Evolutionary conservation across 805 yeast genomes (phyloP).

Genomic region (Wickerhamiella parazyma): DNA sequence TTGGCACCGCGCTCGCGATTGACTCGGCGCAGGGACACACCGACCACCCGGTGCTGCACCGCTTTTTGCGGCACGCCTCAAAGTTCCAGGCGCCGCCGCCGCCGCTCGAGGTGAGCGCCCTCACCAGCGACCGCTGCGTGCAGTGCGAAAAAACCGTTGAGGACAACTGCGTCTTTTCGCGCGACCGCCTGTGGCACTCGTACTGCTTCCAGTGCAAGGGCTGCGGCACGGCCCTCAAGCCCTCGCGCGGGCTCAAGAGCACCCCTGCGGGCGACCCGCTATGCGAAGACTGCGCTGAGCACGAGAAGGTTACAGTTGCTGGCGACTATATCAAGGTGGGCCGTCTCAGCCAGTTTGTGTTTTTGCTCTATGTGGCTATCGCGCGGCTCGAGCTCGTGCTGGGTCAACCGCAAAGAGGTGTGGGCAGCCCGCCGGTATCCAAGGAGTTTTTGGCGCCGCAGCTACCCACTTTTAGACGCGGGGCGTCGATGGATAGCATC

Average conservation of each 20-base stretch:
- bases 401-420: conserved; percentile 16
- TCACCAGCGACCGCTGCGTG: conserved; percentile 61
- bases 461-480: conserved; percentile 2
- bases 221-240: conserved; percentile 35
- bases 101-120: conserved; percentile 19
- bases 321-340: conserved; percentile 44
- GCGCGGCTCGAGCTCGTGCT: conserved; percentile 42
- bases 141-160: conserved; percentile 67
- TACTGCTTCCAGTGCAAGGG: conserved; percentile 54
- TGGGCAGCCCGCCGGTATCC: conserved; percentile 4
- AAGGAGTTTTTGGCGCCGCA: neutral
- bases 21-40: conserved; percentile 25
- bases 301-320: conserved; percentile 13
- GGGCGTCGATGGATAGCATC: neutral
- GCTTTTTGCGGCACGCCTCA: conserved; percentile 1
- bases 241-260: neutral
- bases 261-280: conserved; percentile 16
- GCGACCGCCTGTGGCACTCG: conserved; percentile 65
- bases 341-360: conserved; percentile 59
- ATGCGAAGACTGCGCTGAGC: conserved; percentile 48
- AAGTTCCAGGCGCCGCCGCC: conserved; percentile 22
- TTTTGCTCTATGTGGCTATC: conserved; percentile 70
- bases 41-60: conserved; percentile 3
- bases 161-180: conserved; percentile 54
- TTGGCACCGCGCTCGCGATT: conserved; percentile 58